These are phyloP conservation scores for cucumber (Cucumis sativus) DNA, from an alignment of 306 rosid species.

Conservation along the genomic window Cucumber_9930_V3 NC_026661.2:20530501-20531000, in stretches of 20 bases:
- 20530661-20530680: conserved; percentile 71
- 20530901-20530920: background rate
- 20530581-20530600: conserved; percentile 64
- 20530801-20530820: background rate
- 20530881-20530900: background rate
- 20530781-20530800: background rate
- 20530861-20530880: background rate
- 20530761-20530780: background rate
- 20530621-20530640: conserved; percentile 88
- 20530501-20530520: conserved; percentile 8
- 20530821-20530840: background rate
- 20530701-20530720: conserved; percentile 54
- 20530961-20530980: conserved; percentile 35
- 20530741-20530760: background rate
- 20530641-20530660: conserved; percentile 64
- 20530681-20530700: conserved; percentile 80
- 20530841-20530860: background rate
- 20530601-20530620: conserved; percentile 94
- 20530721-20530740: background rate
- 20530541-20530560: background rate
- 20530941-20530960: background rate
- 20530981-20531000: conserved; percentile 84
- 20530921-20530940: background rate
- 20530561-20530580: background rate
- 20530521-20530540: conserved; percentile 13